Conservation (phyloP, 2,329 filamentous ascomycete genomes). For the Neofusicoccum laricinum region DNA sequence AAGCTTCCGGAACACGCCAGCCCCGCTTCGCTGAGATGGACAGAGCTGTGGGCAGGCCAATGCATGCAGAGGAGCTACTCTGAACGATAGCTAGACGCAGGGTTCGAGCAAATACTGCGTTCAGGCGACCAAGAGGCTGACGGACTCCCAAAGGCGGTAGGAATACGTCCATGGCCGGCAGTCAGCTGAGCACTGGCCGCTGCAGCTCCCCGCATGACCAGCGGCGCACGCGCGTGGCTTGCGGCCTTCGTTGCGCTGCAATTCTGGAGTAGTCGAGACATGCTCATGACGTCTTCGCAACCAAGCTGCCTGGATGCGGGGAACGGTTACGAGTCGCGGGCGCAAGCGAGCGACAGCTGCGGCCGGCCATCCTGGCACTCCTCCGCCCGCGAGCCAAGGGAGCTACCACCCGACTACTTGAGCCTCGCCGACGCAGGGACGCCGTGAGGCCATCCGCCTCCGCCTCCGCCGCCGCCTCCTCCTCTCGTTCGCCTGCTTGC, state of each 20-base stretch:
- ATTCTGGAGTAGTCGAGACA: neutral
- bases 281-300: neutral
- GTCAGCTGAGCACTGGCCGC: conserved; percentile 3
- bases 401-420: neutral
- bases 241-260: neutral
- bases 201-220: neutral
- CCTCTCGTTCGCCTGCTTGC: neutral
- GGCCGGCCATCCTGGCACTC: conserved; percentile 1
- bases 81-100: no score
- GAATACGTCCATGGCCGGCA: no score
- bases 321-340: conserved; percentile 1
- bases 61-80: no score
- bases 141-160: no score
- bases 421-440: conserved; percentile 13
- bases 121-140: neutral
- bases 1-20: neutral
- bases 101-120: neutral
- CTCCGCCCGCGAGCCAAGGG: neutral
- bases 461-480: neutral
- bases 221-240: neutral
- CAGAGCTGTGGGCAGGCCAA: neutral
- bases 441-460: neutral
- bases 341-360: neutral
- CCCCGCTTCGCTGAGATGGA: neutral
- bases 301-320: neutral